Evolutionary conservation across 805 yeast genomes (phyloP).

Genomic region (Wickerhamiella lipophila): DNA sequence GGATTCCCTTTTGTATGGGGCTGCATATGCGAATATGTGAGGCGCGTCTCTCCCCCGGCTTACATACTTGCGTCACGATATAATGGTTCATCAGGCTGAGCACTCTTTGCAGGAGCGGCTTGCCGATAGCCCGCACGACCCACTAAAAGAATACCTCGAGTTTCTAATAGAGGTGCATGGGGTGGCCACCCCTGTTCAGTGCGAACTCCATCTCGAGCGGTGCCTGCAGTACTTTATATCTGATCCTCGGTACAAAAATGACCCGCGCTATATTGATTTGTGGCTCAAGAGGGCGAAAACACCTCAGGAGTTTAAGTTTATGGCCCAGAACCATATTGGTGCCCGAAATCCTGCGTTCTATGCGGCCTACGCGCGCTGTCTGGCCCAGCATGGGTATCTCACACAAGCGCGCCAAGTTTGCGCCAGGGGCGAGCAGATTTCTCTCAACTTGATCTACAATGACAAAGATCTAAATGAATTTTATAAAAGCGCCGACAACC

Average conservation of each 20-base stretch:
- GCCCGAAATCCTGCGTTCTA: slow-evolving; percentile 52
- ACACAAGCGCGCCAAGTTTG: slow-evolving; percentile 49
- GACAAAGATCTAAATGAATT: slow-evolving; percentile 32
- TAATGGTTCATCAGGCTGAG: slow-evolving; percentile 11
- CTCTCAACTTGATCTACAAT: slow-evolving; percentile 21
- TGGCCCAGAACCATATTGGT: slow-evolving; percentile 65
- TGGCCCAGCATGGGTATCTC: slow-evolving; percentile 39
- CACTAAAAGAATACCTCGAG: slow-evolving; percentile 60
- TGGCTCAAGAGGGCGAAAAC: slow-evolving; percentile 70
- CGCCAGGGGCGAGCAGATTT: slow-evolving; percentile 19
- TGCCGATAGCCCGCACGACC: slow-evolving; percentile 58
- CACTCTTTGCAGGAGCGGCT: slow-evolving; percentile 5
- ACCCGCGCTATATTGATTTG: slow-evolving; percentile 61
- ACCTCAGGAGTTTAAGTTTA: slow-evolving; percentile 59
- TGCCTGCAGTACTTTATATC: slow-evolving; percentile 61
- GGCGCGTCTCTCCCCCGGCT: background rate
- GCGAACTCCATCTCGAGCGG: slow-evolving; percentile 40
- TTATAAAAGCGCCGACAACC: background rate
- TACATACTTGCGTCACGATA: background rate
- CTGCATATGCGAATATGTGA: slow-evolving; percentile 2
- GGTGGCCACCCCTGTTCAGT: slow-evolving; percentile 15
- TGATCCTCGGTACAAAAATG: slow-evolving; percentile 58
- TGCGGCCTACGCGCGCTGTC: slow-evolving; percentile 58
- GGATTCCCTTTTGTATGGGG: background rate
- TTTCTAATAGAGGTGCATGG: slow-evolving; percentile 63